Percentiles rank a stretch among this genome's conserved stretches.
These are phyloP conservation scores for Phytophthora gonapodyides DNA, from an alignment of 352 stramenopile species.

Conservation along the genomic window DNA sequence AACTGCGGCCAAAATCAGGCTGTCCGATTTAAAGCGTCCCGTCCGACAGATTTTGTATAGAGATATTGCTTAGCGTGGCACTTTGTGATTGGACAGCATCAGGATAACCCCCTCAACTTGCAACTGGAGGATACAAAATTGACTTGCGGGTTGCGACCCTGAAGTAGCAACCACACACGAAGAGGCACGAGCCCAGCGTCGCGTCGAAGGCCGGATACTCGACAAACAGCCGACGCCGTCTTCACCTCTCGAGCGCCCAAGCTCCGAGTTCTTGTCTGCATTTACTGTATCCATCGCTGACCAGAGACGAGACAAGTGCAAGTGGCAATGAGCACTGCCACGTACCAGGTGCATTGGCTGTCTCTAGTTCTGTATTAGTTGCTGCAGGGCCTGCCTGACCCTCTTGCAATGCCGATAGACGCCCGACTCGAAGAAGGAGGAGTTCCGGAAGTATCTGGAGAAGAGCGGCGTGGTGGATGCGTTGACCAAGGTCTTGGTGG, in stretches of 20 bases:
- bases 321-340: constrained; percentile 50
- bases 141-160: constrained; percentile 13
- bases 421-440: constrained; percentile 97
- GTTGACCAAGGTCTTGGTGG: constrained; percentile 97
- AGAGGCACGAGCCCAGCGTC: constrained; percentile 28
- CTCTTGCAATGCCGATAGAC: constrained; percentile 53
- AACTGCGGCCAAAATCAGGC: background rate
- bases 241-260: constrained; percentile 9
- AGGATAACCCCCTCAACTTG: background rate
- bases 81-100: constrained; percentile 22
- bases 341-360: constrained; percentile 56
- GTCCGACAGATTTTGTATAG: background rate
- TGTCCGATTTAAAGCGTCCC: constrained; percentile 21
- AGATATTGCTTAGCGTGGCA: constrained; percentile 14
- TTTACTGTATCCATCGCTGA: constrained; percentile 25
- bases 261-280: background rate
- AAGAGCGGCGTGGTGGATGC: constrained; percentile 97
- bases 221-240: constrained; percentile 14
- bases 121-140: background rate
- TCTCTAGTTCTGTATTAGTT: background rate
- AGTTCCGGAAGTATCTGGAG: constrained; percentile 98
- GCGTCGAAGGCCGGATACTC: constrained; percentile 30
- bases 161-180: constrained; percentile 14
- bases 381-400: background rate
- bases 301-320: constrained; percentile 25